Percentiles rank a stretch among this genome's conserved stretches.
Evolutionary conservation across 2,329 filamentous ascomycete genomes (phyloP).

Genomic region (Anthostomella pinea): DNA sequence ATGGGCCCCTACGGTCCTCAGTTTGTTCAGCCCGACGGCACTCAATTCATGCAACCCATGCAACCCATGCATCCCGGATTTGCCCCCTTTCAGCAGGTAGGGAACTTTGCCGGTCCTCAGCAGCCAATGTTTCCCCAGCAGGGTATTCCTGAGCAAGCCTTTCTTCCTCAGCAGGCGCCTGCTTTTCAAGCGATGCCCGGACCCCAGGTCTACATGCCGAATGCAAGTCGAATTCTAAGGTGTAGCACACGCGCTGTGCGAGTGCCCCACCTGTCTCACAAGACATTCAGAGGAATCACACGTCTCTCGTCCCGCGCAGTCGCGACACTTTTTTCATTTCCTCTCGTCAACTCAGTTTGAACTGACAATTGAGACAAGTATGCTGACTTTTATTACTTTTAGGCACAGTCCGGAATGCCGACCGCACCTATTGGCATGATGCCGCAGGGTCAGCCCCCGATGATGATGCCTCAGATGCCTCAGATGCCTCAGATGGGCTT

Average conservation of each 20-base stretch:
- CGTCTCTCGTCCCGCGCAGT: no score
- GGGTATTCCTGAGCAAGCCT: no score
- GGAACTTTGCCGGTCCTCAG: slow-evolving; percentile 1
- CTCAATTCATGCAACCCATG: no score
- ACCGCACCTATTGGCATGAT: slow-evolving; percentile 24
- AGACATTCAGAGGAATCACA: no score
- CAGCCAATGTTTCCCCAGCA: no score
- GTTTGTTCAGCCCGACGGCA: no score
- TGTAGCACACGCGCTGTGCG: no score
- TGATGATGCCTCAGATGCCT: slow-evolving; percentile 8
- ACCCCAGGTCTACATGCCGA: slow-evolving; percentile 6
- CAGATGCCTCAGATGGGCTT: slow-evolving; percentile 9
- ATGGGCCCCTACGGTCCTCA: no score
- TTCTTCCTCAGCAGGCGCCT: no score
- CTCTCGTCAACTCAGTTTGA: neutral
- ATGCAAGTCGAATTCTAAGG: slow-evolving; percentile 20
- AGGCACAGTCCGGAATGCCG: slow-evolving; percentile 22
- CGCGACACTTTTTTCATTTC: slow-evolving; percentile 5
- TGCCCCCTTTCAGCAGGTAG: neutral
- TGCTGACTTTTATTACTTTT: slow-evolving; percentile 19
- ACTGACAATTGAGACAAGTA: slow-evolving; percentile 2
- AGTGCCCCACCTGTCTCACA: no score
- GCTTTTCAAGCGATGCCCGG: no score
- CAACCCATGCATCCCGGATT: neutral
- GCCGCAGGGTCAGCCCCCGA: slow-evolving; percentile 17